A percentile compares a stretch with the other conserved stretches of the same genome.
Evolutionary conservation across 1,284 basidiomycete genomes (phyloP).

Genomic region (Rhodofomes roseus): DNA sequence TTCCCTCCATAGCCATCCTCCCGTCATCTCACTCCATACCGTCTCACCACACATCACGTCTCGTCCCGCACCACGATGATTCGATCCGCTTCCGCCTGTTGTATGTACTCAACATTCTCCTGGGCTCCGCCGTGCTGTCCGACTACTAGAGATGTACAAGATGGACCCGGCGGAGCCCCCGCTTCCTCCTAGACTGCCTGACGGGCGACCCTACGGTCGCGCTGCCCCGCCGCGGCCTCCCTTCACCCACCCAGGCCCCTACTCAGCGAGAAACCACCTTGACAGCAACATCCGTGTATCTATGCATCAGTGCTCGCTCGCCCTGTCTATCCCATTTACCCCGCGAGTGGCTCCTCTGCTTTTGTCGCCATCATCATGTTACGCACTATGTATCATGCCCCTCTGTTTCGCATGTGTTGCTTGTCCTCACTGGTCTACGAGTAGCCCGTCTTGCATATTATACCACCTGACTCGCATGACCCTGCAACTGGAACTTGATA

Average conservation of each 20-base stretch:
- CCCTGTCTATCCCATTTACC: not conserved
- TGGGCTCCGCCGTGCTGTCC: not conserved
- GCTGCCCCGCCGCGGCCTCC: not conserved
- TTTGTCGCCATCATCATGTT: not conserved
- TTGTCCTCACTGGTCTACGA: not conserved
- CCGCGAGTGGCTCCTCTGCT: not conserved
- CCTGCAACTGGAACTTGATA: no score
- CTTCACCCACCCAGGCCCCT: not conserved
- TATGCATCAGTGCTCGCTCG: not conserved
- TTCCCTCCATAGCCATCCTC: not conserved
- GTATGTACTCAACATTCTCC: not conserved
- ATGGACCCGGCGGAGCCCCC: not conserved
- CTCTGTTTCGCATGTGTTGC: not conserved
- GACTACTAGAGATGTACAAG: not conserved
- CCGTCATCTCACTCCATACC: no score
- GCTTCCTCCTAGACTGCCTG: not conserved
- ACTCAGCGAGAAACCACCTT: not conserved
- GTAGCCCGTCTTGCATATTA: slow-evolving; percentile 1
- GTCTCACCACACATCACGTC: not conserved
- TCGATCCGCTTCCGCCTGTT: not conserved
- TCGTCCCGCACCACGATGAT: not conserved
- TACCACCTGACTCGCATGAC: not conserved
- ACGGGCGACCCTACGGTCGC: not conserved
- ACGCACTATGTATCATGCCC: not conserved
- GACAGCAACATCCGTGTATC: not conserved